Evolutionary conservation across 495 filamentous ascomycete species (phyloP), one percentile per base, ranked within the genome.

Genomic region (Xanthoparmelia taractica): DNA sequence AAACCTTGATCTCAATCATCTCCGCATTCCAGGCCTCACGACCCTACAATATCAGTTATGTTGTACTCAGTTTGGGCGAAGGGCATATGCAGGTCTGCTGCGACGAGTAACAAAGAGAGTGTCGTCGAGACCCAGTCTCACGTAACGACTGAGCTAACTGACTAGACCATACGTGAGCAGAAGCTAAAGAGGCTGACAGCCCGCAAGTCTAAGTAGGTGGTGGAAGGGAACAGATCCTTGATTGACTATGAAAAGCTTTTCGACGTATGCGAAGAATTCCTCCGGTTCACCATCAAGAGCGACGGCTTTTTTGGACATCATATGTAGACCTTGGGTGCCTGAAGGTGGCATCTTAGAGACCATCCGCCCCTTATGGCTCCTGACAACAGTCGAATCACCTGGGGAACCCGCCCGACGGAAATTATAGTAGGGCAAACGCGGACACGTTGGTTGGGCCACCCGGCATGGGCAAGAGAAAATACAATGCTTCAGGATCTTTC

Each of bases 301-400:
- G 47, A 57, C 23, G 43, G 34, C 34, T 69, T 67, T n/a, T 8
- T 50, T 73, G 18, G 71, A 73, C 43, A 73, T 73, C 48, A 61
- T 73, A 25, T 72, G 71, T 50, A 63, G 71, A 37, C 71, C 70
- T 1, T 73, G 71, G 71, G 71, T 69, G 7, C 70, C 71, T 27
- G 63, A 47, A 18, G 45, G 64, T 2, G 50, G 59, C 36, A 40
- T 48, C 11, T 10, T 33, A 8, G 31, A 59, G 23, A 41, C 23
- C 27, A 57, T 41, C 6, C 33, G 64, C 54, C 69, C 67, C 15
- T 69, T 67, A 4, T 71, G 67, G 65, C 67, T 71, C 54, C 54
- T 65, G 29, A 60, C 57, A 17, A 36, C 63, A 31, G 36, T 7
- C 57, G 58, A 29, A 61, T 62, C 29, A 61, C 69, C 12, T 71